Base-by-base conservation (phyloP, 2,329 filamentous ascomycete species). In the Onygena corvina region DNA sequence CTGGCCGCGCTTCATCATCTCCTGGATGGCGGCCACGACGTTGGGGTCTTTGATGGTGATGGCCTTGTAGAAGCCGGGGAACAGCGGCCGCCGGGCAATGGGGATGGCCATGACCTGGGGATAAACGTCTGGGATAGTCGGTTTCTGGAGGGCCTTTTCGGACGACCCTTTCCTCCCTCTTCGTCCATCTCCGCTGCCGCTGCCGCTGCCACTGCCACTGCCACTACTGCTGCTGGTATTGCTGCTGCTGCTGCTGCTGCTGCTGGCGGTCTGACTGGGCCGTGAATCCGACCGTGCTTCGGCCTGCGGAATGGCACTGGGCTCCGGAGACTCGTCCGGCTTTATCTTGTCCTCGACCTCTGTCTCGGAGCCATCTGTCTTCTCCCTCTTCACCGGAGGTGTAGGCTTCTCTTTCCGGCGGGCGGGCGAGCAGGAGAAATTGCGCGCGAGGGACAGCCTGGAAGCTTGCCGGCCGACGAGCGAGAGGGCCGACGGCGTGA, bases 31-130 rank as follows among this genome's bases (percentile, higher is more conserved):
- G 33, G 82, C 81, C 11, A 89, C 84, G 30, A 98, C 92, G 58
- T 92, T 85, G 14, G 85, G 86, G 61, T 98, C 88, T 63, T 86
- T 83, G 58, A 98, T 94, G 2, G 90, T 98, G 58, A 98, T 92
- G 7, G 92, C 90, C 69, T 98, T 98, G 73, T 98, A 98, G 68
- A 96, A 98, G 1, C 92, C 92, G 1, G 92, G 92, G 68, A 96
- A 98, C 9, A 98, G 72, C 8, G 92, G 92, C 48, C 92, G 78
- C 65, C 93, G 88, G 23, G 87, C 85, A 60, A 98, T 95, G 5
- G 92, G 92, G 50, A 98, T 94, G 1, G 90, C 90, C 76, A 98
- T 86, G 49, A 98, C 89, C 64, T 96, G 92, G 2, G 92, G 92
- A 64, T 98, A 98, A 36, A 95, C 82, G 53, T 98, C 92, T 11